Evolutionary conservation across 768 basidiomycete genomes (phyloP).

Genomic region (Sarcomyxa edulis): DNA sequence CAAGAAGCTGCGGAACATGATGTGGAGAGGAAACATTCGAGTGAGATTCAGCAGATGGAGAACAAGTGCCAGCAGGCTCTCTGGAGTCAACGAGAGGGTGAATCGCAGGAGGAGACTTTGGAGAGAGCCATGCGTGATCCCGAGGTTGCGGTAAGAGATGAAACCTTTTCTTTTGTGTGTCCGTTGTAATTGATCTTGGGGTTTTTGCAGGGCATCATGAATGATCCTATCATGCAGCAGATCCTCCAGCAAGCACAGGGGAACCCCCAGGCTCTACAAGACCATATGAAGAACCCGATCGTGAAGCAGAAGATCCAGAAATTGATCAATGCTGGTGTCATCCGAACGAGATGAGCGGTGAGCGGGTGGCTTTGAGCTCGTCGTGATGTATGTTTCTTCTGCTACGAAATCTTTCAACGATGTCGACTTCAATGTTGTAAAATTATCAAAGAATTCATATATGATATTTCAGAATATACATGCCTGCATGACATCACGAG

Average conservation of each 20-base stretch:
- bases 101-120: conserved; percentile 90
- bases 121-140: conserved; percentile 97
- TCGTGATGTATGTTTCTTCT: too few relatives aligned
- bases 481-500: too few relatives aligned
- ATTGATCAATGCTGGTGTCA: conserved; percentile 89
- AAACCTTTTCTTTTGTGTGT: conserved; percentile 3
- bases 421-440: background rate
- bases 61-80: conserved; percentile 78
- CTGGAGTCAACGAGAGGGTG: conserved; percentile 71
- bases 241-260: conserved; percentile 92
- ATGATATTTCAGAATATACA: background rate
- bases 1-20: conserved; percentile 79
- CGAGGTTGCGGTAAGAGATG: conserved; percentile 73
- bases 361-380: too few relatives aligned
- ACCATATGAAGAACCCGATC: conserved; percentile 92
- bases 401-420: background rate
- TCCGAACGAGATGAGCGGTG: conserved; percentile 82
- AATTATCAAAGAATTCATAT: background rate
- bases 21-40: conserved; percentile 71
- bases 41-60: conserved; percentile 80
- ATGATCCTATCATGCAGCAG: conserved; percentile 88
- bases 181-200: conserved; percentile 5
- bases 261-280: conserved; percentile 84
- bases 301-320: conserved; percentile 83
- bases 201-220: conserved; percentile 65